Evolutionary conservation across 2,329 filamentous ascomycete species (phyloP).

Genomic region (Aspergillus tamarii): DNA sequence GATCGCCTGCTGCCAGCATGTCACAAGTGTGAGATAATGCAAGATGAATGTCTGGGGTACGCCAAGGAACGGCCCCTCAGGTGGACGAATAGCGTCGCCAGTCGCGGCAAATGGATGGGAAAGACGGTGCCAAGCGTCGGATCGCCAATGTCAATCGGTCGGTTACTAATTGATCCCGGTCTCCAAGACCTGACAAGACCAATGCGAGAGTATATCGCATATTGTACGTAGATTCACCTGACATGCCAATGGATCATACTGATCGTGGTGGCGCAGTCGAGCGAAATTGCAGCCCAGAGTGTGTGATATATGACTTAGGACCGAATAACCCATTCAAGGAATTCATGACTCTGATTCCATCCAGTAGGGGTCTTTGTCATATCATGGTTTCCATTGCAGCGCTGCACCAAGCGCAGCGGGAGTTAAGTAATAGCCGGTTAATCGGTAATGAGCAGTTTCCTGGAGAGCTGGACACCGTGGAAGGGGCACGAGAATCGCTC

Average conservation of each 20-base stretch:
- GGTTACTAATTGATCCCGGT: neutral
- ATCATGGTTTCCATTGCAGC: constrained; percentile 18
- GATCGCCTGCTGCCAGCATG: constrained; percentile 18
- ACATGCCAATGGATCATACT: neutral
- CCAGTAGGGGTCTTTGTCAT: constrained; percentile 16
- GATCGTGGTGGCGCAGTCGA: constrained; percentile 11
- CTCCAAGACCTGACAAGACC: neutral
- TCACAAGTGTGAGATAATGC: constrained; percentile 10
- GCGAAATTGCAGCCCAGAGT: constrained; percentile 18
- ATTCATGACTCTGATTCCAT: constrained; percentile 19
- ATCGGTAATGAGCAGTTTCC: neutral
- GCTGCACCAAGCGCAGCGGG: constrained; percentile 15
- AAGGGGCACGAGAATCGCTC: neutral
- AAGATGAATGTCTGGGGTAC: constrained; percentile 17
- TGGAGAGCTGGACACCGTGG: neutral
- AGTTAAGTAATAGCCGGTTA: neutral
- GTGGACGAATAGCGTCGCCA: constrained; percentile 21
- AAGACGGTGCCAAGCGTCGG: constrained; percentile 10
- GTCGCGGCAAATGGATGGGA: constrained; percentile 18
- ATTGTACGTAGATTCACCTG: neutral
- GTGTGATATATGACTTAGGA: constrained; percentile 13
- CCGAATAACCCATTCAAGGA: constrained; percentile 17
- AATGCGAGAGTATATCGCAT: neutral
- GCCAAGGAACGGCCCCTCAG: constrained; percentile 13
- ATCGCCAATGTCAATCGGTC: neutral